phyloP scores from a whole-genome alignment of 2,329 filamentous ascomycete species.

The Setomelanomma holmii region DNA sequence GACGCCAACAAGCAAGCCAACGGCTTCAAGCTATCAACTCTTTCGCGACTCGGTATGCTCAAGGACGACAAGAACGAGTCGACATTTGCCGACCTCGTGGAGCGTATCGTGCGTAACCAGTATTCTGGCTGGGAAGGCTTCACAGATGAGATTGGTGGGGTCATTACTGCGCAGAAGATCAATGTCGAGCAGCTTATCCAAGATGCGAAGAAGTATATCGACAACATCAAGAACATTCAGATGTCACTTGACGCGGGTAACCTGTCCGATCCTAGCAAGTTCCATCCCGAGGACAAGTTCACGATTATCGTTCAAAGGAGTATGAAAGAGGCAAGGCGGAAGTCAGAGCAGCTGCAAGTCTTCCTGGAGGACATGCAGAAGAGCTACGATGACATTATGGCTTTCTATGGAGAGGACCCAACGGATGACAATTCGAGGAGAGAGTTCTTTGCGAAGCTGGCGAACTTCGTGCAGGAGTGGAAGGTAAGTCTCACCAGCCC shows the following conservation, averaged over 20 bases:
- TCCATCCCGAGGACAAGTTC: conserved; percentile 96
- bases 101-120: conserved; percentile 94
- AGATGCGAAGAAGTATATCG: conserved; percentile 91
- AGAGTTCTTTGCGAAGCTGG: conserved; percentile 95
- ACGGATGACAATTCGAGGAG: conserved; percentile 89
- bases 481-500: conserved; percentile 62
- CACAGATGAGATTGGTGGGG: conserved; percentile 80
- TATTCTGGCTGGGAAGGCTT: conserved; percentile 96
- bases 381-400: conserved; percentile 93
- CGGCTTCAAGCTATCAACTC: conserved; percentile 96
- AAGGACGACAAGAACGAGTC: conserved; percentile 99
- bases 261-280: conserved; percentile 94
- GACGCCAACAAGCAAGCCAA: conserved; percentile 97
- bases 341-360: conserved; percentile 93
- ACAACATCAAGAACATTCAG: conserved; percentile 94
- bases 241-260: conserved; percentile 91
- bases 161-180: conserved; percentile 83
- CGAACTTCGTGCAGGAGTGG: conserved; percentile 89
- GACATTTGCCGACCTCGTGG: conserved; percentile 92
- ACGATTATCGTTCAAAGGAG: conserved; percentile 86
- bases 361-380: conserved; percentile 93
- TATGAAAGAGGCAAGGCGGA: conserved; percentile 96
- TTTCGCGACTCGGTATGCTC: conserved; percentile 92
- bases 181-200: conserved; percentile 90
- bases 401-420: conserved; percentile 94